Evolutionary conservation across 257 asterid genomes (phyloP).

Genomic region (Plantago elongata): DNA sequence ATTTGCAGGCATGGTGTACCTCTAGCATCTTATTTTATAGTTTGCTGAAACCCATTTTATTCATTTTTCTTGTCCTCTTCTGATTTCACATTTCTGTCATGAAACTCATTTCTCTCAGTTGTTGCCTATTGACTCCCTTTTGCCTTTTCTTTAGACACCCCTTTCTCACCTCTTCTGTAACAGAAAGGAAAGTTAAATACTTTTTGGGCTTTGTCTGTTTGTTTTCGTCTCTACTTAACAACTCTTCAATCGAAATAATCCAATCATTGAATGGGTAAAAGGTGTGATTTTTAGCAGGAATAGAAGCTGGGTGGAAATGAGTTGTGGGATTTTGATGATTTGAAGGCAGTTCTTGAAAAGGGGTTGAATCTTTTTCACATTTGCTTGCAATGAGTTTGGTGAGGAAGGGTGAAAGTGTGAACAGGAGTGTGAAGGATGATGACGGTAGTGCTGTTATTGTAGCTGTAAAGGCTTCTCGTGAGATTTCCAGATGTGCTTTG

Average conservation of each 20-base stretch:
- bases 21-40: constrained; percentile 24
- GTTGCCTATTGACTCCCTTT: constrained; percentile 28
- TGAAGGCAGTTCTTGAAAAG: constrained; percentile 9
- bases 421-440: constrained; percentile 28
- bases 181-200: background rate
- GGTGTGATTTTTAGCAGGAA: constrained; percentile 14
- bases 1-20: constrained; percentile 44
- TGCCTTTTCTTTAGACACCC: background rate
- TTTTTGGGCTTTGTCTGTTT: too few relatives aligned
- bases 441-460: constrained; percentile 50
- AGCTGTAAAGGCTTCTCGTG: constrained; percentile 64
- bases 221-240: constrained; percentile 3
- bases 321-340: constrained; percentile 13
- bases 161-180: background rate
- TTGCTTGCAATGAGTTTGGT: constrained; percentile 42
- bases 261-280: constrained; percentile 20
- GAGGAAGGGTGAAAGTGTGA: constrained; percentile 36
- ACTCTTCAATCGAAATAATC: background rate
- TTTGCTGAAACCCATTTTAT: constrained; percentile 17
- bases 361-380: background rate
- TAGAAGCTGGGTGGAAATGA: constrained; percentile 5
- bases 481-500: constrained; percentile 61
- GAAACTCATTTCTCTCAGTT: constrained; percentile 47
- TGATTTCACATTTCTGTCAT: constrained; percentile 35
- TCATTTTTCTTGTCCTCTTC: constrained; percentile 16